These are phyloP conservation scores for Xylaria sp. DNA, from an alignment of 2,329 filamentous ascomycete genomes.

Conservation along the genomic window DNA sequence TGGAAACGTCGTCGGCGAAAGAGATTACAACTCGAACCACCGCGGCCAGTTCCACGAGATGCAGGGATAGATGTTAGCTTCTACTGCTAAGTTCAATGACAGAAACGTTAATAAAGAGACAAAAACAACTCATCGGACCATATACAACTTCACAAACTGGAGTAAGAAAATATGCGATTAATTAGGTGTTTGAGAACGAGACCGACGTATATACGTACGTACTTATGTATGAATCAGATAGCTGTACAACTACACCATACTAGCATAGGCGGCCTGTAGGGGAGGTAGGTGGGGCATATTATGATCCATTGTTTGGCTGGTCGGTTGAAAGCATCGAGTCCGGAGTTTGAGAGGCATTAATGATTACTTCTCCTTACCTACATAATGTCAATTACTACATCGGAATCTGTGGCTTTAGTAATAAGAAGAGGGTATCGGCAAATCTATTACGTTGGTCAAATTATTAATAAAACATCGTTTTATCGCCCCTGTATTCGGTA, in stretches of 20 bases:
- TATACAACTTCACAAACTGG: not conserved
- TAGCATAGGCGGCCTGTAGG: not conserved
- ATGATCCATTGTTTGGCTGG: not conserved
- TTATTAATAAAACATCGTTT: too few species aligned
- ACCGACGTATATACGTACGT: too few species aligned
- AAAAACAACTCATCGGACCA: not conserved
- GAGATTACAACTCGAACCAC: slow-evolving; percentile 42
- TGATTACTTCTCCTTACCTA: not conserved
- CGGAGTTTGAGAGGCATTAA: slow-evolving; percentile 23
- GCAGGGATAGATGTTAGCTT: slow-evolving; percentile 29
- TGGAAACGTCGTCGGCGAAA: slow-evolving; percentile 41
- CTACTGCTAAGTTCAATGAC: not conserved
- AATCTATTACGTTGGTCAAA: too few species aligned
- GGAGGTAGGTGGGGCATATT: not conserved
- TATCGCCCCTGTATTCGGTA: too few species aligned
- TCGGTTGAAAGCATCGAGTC: slow-evolving; percentile 17
- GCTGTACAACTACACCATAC: not conserved
- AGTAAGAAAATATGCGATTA: not conserved
- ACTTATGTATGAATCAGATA: not conserved
- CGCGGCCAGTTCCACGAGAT: slow-evolving; percentile 51
- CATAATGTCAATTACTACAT: too few species aligned
- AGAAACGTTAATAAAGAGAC: not conserved
- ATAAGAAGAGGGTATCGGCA: too few species aligned
- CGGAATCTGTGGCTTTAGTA: too few species aligned
- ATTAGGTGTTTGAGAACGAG: not conserved